A percentile compares a stretch with the other conserved stretches of the same genome.
Evolutionary conservation across 139 green algal species (phyloP).

Genomic region (Chlorella sp.): DNA sequence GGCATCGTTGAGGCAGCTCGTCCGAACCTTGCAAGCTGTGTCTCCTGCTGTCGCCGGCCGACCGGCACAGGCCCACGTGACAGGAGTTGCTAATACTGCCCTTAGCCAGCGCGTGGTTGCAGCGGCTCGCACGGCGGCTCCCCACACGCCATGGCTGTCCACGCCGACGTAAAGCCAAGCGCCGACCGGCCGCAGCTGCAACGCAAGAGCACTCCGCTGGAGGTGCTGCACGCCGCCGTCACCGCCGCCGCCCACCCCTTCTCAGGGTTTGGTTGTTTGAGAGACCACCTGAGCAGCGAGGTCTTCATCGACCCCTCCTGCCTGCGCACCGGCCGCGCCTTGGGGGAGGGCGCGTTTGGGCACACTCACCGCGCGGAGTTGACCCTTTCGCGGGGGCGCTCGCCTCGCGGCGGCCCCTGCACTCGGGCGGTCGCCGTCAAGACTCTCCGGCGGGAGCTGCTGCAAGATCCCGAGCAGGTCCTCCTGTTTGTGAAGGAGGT

Average conservation of each 20-base stretch:
- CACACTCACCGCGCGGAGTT: slow-evolving; percentile 21
- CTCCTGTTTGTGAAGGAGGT: slow-evolving; percentile 73
- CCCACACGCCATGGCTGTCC: too few relatives aligned
- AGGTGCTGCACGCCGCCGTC: not conserved
- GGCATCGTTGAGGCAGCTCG: too few relatives aligned
- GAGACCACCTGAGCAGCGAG: not conserved
- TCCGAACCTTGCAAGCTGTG: too few relatives aligned
- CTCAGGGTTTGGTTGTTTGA: not conserved
- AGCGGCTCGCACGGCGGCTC: too few relatives aligned
- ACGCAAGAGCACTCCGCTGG: not conserved
- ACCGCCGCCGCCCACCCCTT: not conserved
- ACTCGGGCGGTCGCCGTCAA: not conserved
- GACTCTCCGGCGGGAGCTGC: slow-evolving; percentile 59
- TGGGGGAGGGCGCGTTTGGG: slow-evolving; percentile 43
- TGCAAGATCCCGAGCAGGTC: slow-evolving; percentile 64
- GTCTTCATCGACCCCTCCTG: not conserved
- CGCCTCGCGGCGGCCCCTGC: not conserved
- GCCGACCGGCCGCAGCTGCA: too few relatives aligned
- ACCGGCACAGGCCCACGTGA: too few relatives aligned
- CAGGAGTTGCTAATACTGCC: too few relatives aligned
- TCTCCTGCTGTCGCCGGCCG: too few relatives aligned
- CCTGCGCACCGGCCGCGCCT: slow-evolving; percentile 2
- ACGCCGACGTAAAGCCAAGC: too few relatives aligned
- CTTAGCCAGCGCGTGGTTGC: too few relatives aligned
- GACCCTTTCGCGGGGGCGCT: not conserved